Percentiles rank a stretch among this genome's conserved stretches.
Conservation (phyloP, 805 yeast genomes). For the Yarrowia osloensis region DNA sequence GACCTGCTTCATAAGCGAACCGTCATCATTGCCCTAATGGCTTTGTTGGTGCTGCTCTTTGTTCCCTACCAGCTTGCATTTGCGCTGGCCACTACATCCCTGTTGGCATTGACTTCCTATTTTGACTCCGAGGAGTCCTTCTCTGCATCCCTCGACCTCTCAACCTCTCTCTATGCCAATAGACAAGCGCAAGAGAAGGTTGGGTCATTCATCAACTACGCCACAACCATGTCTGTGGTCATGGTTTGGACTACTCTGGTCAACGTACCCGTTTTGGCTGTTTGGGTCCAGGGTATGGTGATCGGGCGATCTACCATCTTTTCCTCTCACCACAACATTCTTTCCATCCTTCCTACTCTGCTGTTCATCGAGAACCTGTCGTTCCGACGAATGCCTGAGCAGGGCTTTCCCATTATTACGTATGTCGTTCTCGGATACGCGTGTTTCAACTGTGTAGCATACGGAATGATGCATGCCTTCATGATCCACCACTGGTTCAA, state of each 20-base stretch:
- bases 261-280: conserved; percentile 73
- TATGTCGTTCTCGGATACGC: conserved; percentile 52
- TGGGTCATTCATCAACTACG: conserved; percentile 54
- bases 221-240: conserved; percentile 61
- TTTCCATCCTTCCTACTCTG: conserved; percentile 75
- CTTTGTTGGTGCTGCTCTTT: conserved; percentile 23
- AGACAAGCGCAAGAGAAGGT: conserved; percentile 36
- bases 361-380: conserved; percentile 57
- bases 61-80: conserved; percentile 83
- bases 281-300: conserved; percentile 76
- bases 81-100: conserved; percentile 60
- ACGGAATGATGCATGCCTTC: conserved; percentile 79
- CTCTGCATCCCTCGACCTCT: background rate
- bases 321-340: conserved; percentile 78
- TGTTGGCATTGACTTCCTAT: conserved; percentile 52
- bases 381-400: conserved; percentile 50
- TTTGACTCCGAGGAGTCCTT: conserved; percentile 23
- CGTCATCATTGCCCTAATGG: conserved; percentile 8
- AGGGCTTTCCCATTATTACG: conserved; percentile 39
- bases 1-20: conserved; percentile 6
- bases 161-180: background rate
- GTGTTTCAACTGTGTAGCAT: conserved; percentile 60
- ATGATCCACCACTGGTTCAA: conserved; percentile 81
- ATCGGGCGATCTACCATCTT: conserved; percentile 82
- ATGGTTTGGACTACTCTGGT: conserved; percentile 81